Base-by-base conservation (phyloP, 805 yeast species). In the Scheffersomyces stipitis region DNA sequence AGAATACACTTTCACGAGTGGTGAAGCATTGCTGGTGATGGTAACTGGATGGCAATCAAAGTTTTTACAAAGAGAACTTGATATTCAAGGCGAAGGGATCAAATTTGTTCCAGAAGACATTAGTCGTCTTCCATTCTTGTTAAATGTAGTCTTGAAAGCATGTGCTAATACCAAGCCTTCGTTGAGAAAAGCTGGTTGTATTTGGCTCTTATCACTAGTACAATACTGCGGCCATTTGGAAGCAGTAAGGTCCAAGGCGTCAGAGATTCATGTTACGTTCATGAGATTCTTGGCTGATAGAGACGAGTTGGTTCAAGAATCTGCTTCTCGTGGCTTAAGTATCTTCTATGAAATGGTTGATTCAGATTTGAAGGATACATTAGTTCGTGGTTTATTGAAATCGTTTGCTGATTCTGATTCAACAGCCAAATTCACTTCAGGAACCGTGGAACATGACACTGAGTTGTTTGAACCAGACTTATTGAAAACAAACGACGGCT, bases 251-350 rank as follows among this genome's bases (percentile, higher is more conserved):
- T 60, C 52, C 0, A 63, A 62, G 4, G 68, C 87, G 0, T 63
- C 77, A n/a, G 75, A 75, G 16, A 78, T 89, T 29, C 96, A 91
- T 56, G 53, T 75, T 3, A 64, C 83, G 1, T 90, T 91, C 50
- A 80, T 88, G 85, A 73, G 75, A 41, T 86, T 86, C 52, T 66
- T 91, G 37, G 80, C 86, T 0, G 93, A 85, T 44, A 68, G 81
- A 34, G 96, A 91, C 54, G 96, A 90, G 20, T 60, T 89, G 14
- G 70, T 89, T n/a, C 97, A 91, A 54, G 97, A 91, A 42, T 76
- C 93, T 9, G 96, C 98, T 0, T 81, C 96, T 0, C 72, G 95
- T 47, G 99, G 97, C 3, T 69, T 91, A 35, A 79, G 90, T 45
- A 64, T 90, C 13, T 75, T 89, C 4, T 91, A 86, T 52, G 96